phyloP scores from a whole-genome alignment of 73 alveolate genomes.

The Paramecium octaurelia region DNA sequence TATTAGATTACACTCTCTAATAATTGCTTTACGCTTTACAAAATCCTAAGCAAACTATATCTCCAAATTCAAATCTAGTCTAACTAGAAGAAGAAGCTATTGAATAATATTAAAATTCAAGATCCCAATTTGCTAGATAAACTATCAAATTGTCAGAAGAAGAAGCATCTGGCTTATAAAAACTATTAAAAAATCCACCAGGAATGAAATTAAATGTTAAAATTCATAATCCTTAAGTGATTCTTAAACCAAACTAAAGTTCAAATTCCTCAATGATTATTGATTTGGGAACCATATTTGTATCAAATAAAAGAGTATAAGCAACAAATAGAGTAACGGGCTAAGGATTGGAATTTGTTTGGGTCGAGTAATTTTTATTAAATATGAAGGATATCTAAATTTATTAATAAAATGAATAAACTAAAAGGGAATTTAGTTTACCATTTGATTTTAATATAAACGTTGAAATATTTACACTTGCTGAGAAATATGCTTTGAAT shows the following conservation, averaged over 20 bases:
- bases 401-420: not conserved
- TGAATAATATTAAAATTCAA: not conserved
- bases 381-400: conserved; percentile 24
- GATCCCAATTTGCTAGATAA: not conserved
- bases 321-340: not conserved
- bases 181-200: conserved; percentile 42
- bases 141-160: not conserved
- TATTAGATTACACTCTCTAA: conserved; percentile 40
- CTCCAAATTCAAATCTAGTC: not conserved
- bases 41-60: conserved; percentile 8
- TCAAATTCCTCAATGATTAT: not conserved
- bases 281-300: conserved; percentile 47
- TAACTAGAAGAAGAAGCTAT: not conserved
- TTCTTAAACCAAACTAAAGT: conserved; percentile 15
- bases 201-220: conserved; percentile 20
- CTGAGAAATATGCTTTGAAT: not conserved
- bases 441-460: conserved; percentile 52
- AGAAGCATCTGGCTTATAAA: not conserved
- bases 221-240: conserved; percentile 44
- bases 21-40: conserved; percentile 37
- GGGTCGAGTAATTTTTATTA: conserved; percentile 23
- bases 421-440: conserved; percentile 35
- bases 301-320: not conserved
- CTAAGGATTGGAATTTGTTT: not conserved
- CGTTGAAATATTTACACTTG: not conserved